Conservation (phyloP, 257 asterid genomes). For the Craterostigma plantagineum region DNA sequence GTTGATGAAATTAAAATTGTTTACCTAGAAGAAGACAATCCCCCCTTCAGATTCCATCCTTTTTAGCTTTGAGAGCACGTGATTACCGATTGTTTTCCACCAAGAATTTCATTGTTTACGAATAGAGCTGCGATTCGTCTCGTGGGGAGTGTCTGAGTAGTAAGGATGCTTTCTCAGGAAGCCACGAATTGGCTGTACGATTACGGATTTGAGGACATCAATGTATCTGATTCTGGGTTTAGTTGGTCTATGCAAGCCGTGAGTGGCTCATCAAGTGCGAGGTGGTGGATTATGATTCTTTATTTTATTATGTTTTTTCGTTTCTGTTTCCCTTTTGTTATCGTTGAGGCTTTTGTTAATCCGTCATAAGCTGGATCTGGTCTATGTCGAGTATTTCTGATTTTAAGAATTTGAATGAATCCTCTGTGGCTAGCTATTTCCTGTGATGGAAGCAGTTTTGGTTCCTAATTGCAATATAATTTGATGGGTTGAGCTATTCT, state of each 20-base stretch:
- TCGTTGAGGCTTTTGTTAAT: background rate
- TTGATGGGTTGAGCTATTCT: too few relatives aligned
- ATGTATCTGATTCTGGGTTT: conserved; percentile 47
- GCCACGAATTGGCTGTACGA: conserved; percentile 81
- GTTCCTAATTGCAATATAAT: too few relatives aligned
- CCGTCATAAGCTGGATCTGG: too few relatives aligned
- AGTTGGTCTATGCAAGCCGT: conserved; percentile 49
- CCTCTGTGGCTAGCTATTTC: too few relatives aligned
- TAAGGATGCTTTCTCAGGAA: conserved; percentile 76
- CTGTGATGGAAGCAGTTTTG: too few relatives aligned
- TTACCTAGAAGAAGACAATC: too few relatives aligned
- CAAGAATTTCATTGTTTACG: too few relatives aligned
- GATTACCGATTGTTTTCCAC: background rate
- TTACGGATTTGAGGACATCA: conserved; percentile 56
- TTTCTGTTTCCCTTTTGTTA: conserved; percentile 4
- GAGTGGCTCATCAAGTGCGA: conserved; percentile 36
- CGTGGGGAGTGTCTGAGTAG: background rate
- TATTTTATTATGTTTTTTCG: background rate
- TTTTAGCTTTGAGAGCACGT: background rate
- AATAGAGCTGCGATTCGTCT: too few relatives aligned
- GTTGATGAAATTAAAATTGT: too few relatives aligned
- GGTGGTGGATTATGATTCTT: conserved; percentile 21
- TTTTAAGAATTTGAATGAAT: too few relatives aligned
- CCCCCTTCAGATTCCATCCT: background rate
- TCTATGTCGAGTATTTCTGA: too few relatives aligned